Evolutionary conservation across 441 rosid genomes (phyloP), one percentile per base, ranked within the genome.

Genomic region (Pelargonium cotyledonis): DNA sequence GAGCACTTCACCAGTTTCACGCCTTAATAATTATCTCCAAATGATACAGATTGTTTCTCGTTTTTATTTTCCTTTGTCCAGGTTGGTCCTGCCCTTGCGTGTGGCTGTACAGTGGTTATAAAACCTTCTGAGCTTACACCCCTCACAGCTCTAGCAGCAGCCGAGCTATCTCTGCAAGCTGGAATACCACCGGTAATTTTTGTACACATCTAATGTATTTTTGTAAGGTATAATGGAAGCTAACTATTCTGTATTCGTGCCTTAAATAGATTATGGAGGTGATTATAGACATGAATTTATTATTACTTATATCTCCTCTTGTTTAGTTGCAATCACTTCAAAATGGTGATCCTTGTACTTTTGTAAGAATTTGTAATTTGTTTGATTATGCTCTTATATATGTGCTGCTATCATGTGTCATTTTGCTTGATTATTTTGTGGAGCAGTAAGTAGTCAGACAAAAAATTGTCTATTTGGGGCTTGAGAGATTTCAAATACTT

Each of bases 1-100:
- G 64, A 46, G 63, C 46, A 51, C 14, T 29, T 65, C 46, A 41
- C 60, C 19, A 62, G 23, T 68, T 67, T 31, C 58, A 49, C 4
- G 16, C 71, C 53, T 15, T 58, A 23, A 63, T 53, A 61, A 60
- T 65, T 14, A 51, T 53, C 65, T 21, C 69, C 75, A 55, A 74
- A 65, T 80, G 70, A 77, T 60, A 60, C 35, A 9, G 12, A 11
- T 29, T 26, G 23, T 21, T 60, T 60, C 62, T 57, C 18, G 62
- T 77, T 57, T 47, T 68, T 72, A 72, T 41, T 51, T 73, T 72
- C 74, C 65, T 70, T 15, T 65, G 64, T 70, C 68, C 79, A 95
- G 98, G 93, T 92, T 78, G 98, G 98, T 66, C 99, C 99, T 68
- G 99, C 99, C 75, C 93, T 95, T 78, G 98, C 99, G 58, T 85